These are phyloP conservation scores for Phaeotremella skinneri DNA, from an alignment of 768 basidiomycete species.

Conservation along the genomic window DNA sequence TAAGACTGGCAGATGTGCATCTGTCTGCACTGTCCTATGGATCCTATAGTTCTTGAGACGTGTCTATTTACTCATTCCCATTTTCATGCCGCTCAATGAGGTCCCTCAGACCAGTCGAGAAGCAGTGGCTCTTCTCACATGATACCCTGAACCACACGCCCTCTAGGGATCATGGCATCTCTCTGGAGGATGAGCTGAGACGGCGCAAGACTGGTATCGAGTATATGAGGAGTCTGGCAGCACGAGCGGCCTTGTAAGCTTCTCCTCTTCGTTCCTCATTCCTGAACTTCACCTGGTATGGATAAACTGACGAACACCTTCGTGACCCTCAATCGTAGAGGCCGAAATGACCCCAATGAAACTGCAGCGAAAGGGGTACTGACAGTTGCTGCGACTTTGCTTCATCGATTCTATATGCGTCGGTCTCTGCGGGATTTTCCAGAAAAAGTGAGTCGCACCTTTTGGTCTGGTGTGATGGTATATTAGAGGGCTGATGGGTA, in stretches of 20 bases:
- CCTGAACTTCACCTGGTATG: neutral
- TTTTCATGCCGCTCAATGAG: slow-evolving; percentile 31
- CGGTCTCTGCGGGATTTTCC: slow-evolving; percentile 34
- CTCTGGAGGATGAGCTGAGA: slow-evolving; percentile 27
- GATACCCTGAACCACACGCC: slow-evolving; percentile 35
- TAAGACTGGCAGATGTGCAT: no score
- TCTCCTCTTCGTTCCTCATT: neutral
- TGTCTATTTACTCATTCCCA: no score
- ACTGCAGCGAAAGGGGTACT: slow-evolving; percentile 19
- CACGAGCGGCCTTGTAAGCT: slow-evolving; percentile 21
- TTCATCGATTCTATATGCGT: slow-evolving; percentile 52
- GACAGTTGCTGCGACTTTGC: slow-evolving; percentile 33
- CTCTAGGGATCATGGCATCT: slow-evolving; percentile 30
- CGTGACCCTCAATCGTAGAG: neutral
- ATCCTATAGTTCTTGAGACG: no score
- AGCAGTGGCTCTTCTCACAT: slow-evolving; percentile 45
- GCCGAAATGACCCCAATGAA: neutral
- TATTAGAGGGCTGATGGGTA: neutral
- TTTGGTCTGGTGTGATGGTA: no score
- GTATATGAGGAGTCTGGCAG: slow-evolving; percentile 32
- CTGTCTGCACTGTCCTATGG: no score
- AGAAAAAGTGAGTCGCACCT: slow-evolving; percentile 18
- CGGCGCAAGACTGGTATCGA: slow-evolving; percentile 27
- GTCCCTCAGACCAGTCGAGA: slow-evolving; percentile 25
- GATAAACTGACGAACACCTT: neutral